phyloP scores from a whole-genome alignment of 2,329 filamentous ascomycete species.

The Leptographium flavum region DNA sequence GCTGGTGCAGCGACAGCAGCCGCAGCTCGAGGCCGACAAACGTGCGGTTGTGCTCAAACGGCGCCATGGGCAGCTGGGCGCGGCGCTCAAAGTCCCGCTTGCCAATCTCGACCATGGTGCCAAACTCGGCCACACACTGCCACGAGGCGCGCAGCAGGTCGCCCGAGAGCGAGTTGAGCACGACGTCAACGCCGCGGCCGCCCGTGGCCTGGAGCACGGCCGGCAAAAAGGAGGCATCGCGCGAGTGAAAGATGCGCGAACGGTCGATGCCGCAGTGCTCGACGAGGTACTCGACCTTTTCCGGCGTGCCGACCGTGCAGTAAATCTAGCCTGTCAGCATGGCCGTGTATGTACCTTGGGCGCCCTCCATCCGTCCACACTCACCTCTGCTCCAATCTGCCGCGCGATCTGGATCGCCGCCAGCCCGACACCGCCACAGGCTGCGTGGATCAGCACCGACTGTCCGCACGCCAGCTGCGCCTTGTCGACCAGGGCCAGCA shows the following conservation, averaged over 20 bases:
- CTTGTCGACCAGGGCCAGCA: slow-evolving; percentile 23
- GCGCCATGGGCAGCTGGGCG: slow-evolving; percentile 21
- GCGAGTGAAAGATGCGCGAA: slow-evolving; percentile 17
- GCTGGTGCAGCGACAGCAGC: neutral
- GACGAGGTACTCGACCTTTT: slow-evolving; percentile 16
- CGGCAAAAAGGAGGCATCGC: slow-evolving; percentile 16
- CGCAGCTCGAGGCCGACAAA: slow-evolving; percentile 8
- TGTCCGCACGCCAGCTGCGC: slow-evolving; percentile 24
- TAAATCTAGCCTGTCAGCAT: slow-evolving; percentile 12
- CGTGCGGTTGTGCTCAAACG: slow-evolving; percentile 15
- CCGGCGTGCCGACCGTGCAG: slow-evolving; percentile 14
- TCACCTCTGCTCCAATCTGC: neutral
- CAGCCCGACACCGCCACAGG: slow-evolving; percentile 24
- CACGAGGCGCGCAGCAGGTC: slow-evolving; percentile 17
- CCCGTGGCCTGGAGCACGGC: slow-evolving; percentile 14
- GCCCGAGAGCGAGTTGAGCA: slow-evolving; percentile 18
- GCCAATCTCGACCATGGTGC: slow-evolving; percentile 21
- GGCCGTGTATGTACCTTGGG: neutral
- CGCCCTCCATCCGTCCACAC: neutral
- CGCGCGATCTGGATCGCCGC: slow-evolving; percentile 24
- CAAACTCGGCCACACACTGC: slow-evolving; percentile 19
- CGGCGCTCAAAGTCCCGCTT: slow-evolving; percentile 19
- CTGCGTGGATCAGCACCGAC: slow-evolving; percentile 25
- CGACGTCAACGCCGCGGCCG: slow-evolving; percentile 17
- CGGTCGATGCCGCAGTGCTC: slow-evolving; percentile 15